phyloP scores from a whole-genome alignment of 805 yeast genomes.

The Babjeviella inositovora region DNA sequence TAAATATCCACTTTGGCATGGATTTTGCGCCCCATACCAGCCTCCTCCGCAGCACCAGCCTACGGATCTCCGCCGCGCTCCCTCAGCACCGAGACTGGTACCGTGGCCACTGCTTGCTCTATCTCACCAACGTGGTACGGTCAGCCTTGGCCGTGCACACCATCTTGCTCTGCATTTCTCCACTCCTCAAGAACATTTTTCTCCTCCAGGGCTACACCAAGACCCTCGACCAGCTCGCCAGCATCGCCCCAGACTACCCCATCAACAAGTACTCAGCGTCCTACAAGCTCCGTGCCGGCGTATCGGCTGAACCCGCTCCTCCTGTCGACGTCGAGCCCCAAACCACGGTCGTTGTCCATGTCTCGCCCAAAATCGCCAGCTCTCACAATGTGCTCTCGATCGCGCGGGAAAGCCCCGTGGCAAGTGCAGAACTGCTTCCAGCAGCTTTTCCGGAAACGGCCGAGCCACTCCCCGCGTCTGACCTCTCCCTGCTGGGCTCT shows the following conservation, averaged over 20 bases:
- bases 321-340: background rate
- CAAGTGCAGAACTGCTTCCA: no score
- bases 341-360: no score
- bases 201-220: background rate
- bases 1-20: background rate
- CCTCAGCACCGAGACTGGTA: background rate
- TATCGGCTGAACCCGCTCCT: background rate
- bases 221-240: slow-evolving; percentile 1
- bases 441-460: background rate
- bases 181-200: background rate
- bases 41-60: background rate
- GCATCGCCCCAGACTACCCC: background rate
- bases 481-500: slow-evolving; percentile 1
- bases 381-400: no score
- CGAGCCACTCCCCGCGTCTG: background rate
- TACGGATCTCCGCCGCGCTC: background rate
- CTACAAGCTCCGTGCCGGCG: slow-evolving; percentile 1
- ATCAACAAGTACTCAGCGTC: background rate
- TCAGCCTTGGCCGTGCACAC: slow-evolving; percentile 1
- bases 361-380: no score
- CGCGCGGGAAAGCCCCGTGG: no score
- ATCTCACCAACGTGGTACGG: background rate
- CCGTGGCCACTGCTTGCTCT: background rate
- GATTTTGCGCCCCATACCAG: background rate
- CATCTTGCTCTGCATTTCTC: slow-evolving; percentile 1